phyloP scores from a whole-genome alignment of 2,329 filamentous ascomycete species.

The Cercospora zeina region DNA sequence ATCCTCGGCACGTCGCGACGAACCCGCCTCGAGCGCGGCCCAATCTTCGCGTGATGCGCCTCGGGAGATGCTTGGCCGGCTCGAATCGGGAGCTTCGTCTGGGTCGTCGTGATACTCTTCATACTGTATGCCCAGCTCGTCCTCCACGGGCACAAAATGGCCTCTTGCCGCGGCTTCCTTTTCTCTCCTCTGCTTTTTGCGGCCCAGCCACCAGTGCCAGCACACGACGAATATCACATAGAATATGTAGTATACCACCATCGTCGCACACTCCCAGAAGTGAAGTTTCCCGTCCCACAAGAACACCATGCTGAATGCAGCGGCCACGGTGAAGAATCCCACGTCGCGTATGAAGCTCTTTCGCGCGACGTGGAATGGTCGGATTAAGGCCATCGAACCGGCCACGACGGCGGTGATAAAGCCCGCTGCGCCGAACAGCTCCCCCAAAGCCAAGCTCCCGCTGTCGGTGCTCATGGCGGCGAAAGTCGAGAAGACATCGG shows the following conservation, averaged over 20 bases:
- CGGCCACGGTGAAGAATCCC: constrained; percentile 84
- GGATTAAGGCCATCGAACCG: constrained; percentile 94
- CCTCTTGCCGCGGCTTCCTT: constrained; percentile 71
- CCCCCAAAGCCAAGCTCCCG: constrained; percentile 92
- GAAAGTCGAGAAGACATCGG: constrained; percentile 97
- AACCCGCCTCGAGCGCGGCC: constrained; percentile 58
- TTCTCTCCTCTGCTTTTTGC: constrained; percentile 61
- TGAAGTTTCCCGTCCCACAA: constrained; percentile 79
- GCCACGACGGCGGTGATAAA: constrained; percentile 97
- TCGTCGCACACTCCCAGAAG: constrained; percentile 83
- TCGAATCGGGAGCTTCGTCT: constrained; percentile 48
- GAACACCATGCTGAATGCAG: constrained; percentile 83
- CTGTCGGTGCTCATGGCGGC: constrained; percentile 96
- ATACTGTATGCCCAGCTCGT: constrained; percentile 51
- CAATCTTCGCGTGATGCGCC: constrained; percentile 63
- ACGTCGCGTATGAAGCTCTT: constrained; percentile 91
- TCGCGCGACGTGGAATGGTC: constrained; percentile 86
- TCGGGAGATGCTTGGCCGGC: constrained; percentile 44
- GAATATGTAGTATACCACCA: constrained; percentile 88
- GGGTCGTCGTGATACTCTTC: constrained; percentile 57
- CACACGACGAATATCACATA: constrained; percentile 85
- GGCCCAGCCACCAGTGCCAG: constrained; percentile 85
- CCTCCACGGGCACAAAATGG: constrained; percentile 65
- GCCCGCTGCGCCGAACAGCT: constrained; percentile 88
- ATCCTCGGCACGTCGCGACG: constrained; percentile 48